Evolutionary conservation across 1,139 yeast species (phyloP), one percentile per base, ranked within the genome.

Genomic region (Candida sanyaensis): DNA sequence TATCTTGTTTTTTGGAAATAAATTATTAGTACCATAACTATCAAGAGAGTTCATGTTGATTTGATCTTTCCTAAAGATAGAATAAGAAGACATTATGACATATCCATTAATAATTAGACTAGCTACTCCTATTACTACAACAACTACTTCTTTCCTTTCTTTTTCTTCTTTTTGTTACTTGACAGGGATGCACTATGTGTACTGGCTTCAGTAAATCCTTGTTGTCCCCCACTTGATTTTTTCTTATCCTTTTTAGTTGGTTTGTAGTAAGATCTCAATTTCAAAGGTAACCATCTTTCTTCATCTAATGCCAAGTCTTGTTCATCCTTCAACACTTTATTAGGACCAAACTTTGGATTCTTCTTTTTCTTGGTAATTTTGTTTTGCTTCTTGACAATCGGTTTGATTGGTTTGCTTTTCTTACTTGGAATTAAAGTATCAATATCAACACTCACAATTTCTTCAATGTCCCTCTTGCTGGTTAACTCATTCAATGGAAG

Each of bases 231-330:
- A 0, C 95, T 60, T 0, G 88, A 80, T 57, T 73, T 79, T 55
- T 72, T 76, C 66, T 79, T 84, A 50, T 75, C 78, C 51, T 81
- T 79, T 63, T 82, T 84, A 59, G 87, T 85, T 17, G 96, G 90
- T 65, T 83, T 88, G 70, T 88, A 91, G 57, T 85, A 83, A 6
- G 91, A 81, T 65, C 98, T 81, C 63, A 91, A 93, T 60, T 84
- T 86, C 77, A 88, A 62, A 29, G 97, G 96, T 46, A 91, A 69
- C 98, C 98, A 92, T 69, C 97, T 83, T 65, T 92, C 97, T 31
- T 61, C 60, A 52, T 76, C 80, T 45, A 74, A 59, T 13, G 47
- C 55, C 32, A 69, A 59, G 41, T 71, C 68, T 7, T 61, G 62
- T 28, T 59, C 64, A 5, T 72, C 67, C 49, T 68, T 66, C 41